Base-by-base conservation (phyloP, 352 stramenopile genomes). In the Phytopythium mirpurense region DNA sequence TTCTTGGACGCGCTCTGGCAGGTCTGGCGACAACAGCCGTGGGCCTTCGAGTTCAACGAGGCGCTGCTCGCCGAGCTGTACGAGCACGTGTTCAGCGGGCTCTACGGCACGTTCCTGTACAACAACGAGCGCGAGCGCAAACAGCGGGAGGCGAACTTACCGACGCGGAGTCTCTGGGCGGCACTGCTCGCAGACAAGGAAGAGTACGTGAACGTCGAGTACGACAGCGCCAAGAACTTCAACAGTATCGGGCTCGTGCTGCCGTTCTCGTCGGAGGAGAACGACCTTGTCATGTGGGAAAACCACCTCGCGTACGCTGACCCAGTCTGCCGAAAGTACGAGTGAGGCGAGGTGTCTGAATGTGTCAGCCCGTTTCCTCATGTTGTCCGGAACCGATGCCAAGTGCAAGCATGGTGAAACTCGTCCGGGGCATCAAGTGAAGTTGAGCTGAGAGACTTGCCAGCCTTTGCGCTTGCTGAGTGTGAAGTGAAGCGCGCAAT, bases 1-100 rank as follows among this genome's bases (percentile, higher is more conserved):
- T 99, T 98, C 79, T 62, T 99, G 31, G 97, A 99, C 81, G 96
- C 91, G 41, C 83, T 99, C 36, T 99, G 93, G 80, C 97, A 99
- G 74, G 78, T 99, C 38, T 91, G 98, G 60, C 80, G 94, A 35
- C 96, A 99, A 60, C 97, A 97, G 60, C 90, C 97, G 10, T 94
- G 95, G 65, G 91, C 84, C 27, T 99, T 99, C 63, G 97, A 99
- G 74, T 99, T 99, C 75, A 99, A 98, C 56, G 83, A 96, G 59
- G 67, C 53, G 10, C 60, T 97, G 34, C 71, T 99, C 7, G 71
- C 96, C 12, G 68, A 90, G 38, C 73, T 99, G 21, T 98, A 97
- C 15, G 94, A 98, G 50, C 84, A 98, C 57, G 78, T 98, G 11
- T 99, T 98, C 63, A 98, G 88, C 5, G 97, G 96, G 41, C 74